phyloP scores from a whole-genome alignment of 2,329 filamentous ascomycete genomes.

The Aspergillus fischeri region DNA sequence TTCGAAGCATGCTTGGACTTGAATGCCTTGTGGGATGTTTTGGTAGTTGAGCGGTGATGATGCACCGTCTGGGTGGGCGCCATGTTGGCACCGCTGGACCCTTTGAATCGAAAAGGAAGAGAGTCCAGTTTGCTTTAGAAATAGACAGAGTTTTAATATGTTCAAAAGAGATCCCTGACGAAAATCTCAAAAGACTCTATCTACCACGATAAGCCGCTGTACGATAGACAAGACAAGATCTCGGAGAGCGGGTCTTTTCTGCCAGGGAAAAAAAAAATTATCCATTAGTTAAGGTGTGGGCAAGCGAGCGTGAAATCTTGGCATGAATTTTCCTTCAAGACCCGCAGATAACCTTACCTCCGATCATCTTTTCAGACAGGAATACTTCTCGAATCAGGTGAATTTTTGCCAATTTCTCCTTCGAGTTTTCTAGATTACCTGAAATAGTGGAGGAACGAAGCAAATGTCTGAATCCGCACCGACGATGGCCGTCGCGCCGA shows the following conservation, averaged over 20 bases:
- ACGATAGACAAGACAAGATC: background rate
- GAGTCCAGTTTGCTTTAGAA: constrained; percentile 41
- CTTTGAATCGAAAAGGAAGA: constrained; percentile 84
- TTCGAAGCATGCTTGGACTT: constrained; percentile 91
- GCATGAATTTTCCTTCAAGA: constrained; percentile 32
- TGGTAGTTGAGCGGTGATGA: constrained; percentile 90
- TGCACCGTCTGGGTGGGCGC: constrained; percentile 62
- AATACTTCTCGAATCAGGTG: too few species aligned
- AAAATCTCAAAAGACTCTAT: constrained; percentile 5
- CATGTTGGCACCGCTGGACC: constrained; percentile 62
- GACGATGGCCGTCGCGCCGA: constrained; percentile 26
- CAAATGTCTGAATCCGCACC: constrained; percentile 29
- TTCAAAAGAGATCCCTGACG: constrained; percentile 7
- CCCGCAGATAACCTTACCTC: constrained; percentile 10
- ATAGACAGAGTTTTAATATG: constrained; percentile 9
- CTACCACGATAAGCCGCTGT: background rate
- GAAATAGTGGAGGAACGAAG: background rate
- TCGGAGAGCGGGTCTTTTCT: constrained; percentile 4
- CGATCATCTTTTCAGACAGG: background rate
- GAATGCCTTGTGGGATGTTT: constrained; percentile 81
- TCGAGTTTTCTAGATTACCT: too few species aligned
- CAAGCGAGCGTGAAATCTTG: constrained; percentile 36
- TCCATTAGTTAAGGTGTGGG: constrained; percentile 25
- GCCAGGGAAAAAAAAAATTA: constrained; percentile 28
- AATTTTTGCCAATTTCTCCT: too few species aligned